A percentile compares a stretch with the other conserved stretches of the same genome.
Evolutionary conservation across 108 stramenopile species (phyloP).

Genomic region (Cyclostephanos tholiformis): DNA sequence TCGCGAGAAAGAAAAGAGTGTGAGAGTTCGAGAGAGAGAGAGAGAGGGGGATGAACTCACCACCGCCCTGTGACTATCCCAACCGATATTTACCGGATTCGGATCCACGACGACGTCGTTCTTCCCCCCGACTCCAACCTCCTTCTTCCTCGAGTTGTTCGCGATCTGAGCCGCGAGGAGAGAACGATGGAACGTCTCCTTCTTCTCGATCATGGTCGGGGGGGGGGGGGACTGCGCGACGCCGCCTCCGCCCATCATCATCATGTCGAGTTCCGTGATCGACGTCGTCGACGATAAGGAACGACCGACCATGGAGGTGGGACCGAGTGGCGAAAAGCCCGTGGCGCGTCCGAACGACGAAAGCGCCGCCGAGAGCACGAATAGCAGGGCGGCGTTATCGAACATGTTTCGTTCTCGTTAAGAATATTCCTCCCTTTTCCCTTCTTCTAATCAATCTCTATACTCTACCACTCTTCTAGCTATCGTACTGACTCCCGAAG

Average conservation of each 20-base stretch:
- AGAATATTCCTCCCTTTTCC: not conserved
- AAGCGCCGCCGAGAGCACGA: constrained; percentile 29
- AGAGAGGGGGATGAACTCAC: constrained; percentile 43
- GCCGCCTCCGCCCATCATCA: no score
- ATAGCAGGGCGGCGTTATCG: constrained; percentile 15
- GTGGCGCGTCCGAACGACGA: constrained; percentile 15
- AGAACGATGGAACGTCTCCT: constrained; percentile 40
- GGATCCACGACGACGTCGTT: constrained; percentile 59
- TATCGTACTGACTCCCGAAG: no score
- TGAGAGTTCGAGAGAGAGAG: not conserved
- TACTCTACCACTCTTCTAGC: no score
- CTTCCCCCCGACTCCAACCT: constrained; percentile 21
- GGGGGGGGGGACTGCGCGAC: constrained; percentile 9
- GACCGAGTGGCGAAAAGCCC: constrained; percentile 22
- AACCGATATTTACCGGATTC: constrained; percentile 85
- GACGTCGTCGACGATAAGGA: not conserved
- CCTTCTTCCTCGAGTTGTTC: not conserved
- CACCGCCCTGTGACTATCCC: constrained; percentile 88
- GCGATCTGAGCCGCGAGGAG: constrained; percentile 45
- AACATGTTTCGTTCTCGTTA: constrained; percentile 15
- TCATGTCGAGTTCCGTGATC: constrained; percentile 1
- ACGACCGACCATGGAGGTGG: not conserved
- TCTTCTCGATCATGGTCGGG: constrained; percentile 6
- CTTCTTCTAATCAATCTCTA: no score
- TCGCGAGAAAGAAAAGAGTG: no score